Conservation (phyloP, 805 yeast species). For the Candida fluviatilis region DNA sequence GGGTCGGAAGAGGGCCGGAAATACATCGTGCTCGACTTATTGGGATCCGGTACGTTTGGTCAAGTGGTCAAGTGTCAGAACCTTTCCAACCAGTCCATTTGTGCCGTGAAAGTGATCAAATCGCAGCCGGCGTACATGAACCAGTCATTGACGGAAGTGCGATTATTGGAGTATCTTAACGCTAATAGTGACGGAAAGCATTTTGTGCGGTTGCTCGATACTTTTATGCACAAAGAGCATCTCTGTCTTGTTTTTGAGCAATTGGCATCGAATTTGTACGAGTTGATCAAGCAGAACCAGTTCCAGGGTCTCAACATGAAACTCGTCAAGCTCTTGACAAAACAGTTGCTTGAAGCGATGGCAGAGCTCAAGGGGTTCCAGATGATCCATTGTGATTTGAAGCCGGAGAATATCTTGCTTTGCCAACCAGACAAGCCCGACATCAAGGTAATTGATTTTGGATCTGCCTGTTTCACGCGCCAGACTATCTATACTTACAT, state of each 20-base stretch:
- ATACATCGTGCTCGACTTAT: constrained; percentile 81
- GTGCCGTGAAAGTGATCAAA: constrained; percentile 93
- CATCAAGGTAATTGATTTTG: constrained; percentile 92
- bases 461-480: constrained; percentile 89
- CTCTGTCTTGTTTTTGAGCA: constrained; percentile 90
- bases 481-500: constrained; percentile 88
- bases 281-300: constrained; percentile 86
- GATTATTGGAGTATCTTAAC: constrained; percentile 77
- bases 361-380: constrained; percentile 76
- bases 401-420: constrained; percentile 90
- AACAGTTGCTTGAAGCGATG: constrained; percentile 78
- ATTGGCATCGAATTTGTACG: constrained; percentile 83
- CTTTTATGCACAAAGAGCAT: constrained; percentile 89
- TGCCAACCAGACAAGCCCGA: constrained; percentile 78
- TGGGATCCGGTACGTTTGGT: constrained; percentile 98
- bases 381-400: constrained; percentile 92
- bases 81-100: constrained; percentile 72
- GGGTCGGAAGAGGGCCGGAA: constrained; percentile 83
- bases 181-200: constrained; percentile 62
- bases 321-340: constrained; percentile 71
- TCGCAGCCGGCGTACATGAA: constrained; percentile 87
- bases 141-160: constrained; percentile 88
- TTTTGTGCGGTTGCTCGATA: constrained; percentile 75
- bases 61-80: constrained; percentile 95
- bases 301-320: constrained; percentile 85